Conservation (phyloP, 1,139 yeast genomes). For the Saccharomyces hybrid region DNA sequence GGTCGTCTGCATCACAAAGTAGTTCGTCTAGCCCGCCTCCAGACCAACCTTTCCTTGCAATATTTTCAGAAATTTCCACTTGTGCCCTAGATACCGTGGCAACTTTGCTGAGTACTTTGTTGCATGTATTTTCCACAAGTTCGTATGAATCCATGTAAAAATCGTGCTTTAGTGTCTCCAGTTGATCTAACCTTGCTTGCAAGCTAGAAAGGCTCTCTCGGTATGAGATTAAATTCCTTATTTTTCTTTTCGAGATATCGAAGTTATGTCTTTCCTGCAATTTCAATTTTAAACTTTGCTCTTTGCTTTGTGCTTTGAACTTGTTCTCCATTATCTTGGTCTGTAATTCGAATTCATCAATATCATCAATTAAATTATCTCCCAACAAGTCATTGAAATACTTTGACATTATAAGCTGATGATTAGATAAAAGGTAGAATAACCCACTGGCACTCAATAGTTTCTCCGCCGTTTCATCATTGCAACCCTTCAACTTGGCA, state of each 20-base stretch:
- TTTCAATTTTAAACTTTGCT: constrained; percentile 44
- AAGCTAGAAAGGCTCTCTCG: constrained; percentile 57
- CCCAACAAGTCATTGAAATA: constrained; percentile 48
- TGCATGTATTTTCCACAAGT: constrained; percentile 53
- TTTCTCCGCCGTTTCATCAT: constrained; percentile 52
- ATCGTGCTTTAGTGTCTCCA: constrained; percentile 67
- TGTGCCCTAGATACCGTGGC: constrained; percentile 71
- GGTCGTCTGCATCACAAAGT: constrained; percentile 47
- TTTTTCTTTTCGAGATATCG: constrained; percentile 47
- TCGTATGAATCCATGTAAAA: constrained; percentile 56
- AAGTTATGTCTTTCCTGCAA: constrained; percentile 50
- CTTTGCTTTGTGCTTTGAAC: constrained; percentile 48
- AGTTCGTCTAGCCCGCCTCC: constrained; percentile 79
- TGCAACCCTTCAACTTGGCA: constrained; percentile 63
- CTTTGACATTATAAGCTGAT: constrained; percentile 61
- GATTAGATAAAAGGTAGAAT: constrained; percentile 70
- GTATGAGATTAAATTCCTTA: constrained; percentile 56
- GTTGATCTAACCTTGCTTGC: constrained; percentile 69
- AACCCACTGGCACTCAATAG: constrained; percentile 68
- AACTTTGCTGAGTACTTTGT: constrained; percentile 45
- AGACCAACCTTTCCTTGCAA: constrained; percentile 79
- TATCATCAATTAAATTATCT: constrained; percentile 43
- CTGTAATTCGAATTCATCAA: constrained; percentile 37
- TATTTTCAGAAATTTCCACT: constrained; percentile 70
- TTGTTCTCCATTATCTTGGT: constrained; percentile 41